Percentiles rank a stretch among this genome's conserved stretches.
These are phyloP conservation scores for Usnea hakonensis DNA, from an alignment of 495 filamentous ascomycete species.

Conservation along the genomic window DNA sequence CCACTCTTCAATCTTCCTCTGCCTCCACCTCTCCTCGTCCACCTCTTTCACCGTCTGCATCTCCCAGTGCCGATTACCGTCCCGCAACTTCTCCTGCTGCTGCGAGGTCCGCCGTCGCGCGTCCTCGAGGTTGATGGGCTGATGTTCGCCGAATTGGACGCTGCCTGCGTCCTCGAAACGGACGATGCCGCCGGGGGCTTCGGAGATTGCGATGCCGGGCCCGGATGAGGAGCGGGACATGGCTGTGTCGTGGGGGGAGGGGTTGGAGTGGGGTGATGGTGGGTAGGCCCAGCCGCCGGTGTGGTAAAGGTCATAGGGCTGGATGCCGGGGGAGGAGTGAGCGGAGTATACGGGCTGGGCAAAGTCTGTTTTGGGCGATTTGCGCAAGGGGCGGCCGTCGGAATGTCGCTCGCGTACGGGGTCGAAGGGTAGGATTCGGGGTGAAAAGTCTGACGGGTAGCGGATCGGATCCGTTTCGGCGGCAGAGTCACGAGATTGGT, in stretches of 20 bases:
- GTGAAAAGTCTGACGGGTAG: conserved; percentile 11
- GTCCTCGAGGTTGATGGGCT: conserved; percentile 17
- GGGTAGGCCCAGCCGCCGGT: conserved; percentile 11
- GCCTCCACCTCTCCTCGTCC: conserved; percentile 4
- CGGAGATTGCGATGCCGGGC: conserved; percentile 20
- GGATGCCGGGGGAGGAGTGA: conserved; percentile 20
- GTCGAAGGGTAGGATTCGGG: conserved; percentile 1
- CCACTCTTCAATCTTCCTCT: background rate
- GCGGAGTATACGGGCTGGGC: conserved; percentile 15
- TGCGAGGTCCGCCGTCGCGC: conserved; percentile 14
- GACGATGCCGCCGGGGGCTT: conserved; percentile 15
- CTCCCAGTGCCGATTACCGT: conserved; percentile 10
- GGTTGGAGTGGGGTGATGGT: background rate
- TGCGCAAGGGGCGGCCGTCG: conserved; percentile 22
- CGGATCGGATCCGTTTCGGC: conserved; percentile 23
- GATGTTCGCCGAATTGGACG: conserved; percentile 22
- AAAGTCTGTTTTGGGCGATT: conserved; percentile 20
- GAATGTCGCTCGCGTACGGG: conserved; percentile 17
- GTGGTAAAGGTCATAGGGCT: conserved; percentile 16
- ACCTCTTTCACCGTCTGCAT: background rate
- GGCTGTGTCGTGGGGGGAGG: background rate
- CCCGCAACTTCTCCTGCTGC: conserved; percentile 3
- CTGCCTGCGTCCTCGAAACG: conserved; percentile 14
- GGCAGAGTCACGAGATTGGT: conserved; percentile 30
- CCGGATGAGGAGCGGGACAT: conserved; percentile 24